Conservation (phyloP, 441 rosid species). For the Aquilaria agallochum region DNA sequence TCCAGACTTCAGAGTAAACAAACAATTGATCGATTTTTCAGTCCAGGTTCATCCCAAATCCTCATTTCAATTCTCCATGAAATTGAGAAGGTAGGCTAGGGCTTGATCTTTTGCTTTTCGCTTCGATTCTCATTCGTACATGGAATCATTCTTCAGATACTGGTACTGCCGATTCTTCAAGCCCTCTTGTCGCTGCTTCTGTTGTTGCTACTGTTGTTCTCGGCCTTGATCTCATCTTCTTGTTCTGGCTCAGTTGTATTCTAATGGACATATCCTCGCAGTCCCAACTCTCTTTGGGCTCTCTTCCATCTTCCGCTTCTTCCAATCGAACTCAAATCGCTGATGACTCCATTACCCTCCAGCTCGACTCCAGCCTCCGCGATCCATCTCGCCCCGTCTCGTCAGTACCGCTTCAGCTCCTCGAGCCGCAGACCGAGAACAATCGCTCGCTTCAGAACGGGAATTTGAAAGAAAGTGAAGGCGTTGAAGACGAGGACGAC, state of each 20-base stretch:
- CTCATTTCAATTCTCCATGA: too few relatives aligned
- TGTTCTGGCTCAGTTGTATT: not conserved
- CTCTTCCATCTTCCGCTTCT: conserved; percentile 19
- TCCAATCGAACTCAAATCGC: conserved; percentile 25
- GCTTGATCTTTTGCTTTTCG: too few relatives aligned
- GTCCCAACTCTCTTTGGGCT: conserved; percentile 36
- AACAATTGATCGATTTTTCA: too few relatives aligned
- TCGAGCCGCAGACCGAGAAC: conserved; percentile 31
- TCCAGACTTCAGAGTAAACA: too few relatives aligned
- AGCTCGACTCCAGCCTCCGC: conserved; percentile 33
- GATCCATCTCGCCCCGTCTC: conserved; percentile 20
- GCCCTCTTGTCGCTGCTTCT: conserved; percentile 18
- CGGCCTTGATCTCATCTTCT: conserved; percentile 1
- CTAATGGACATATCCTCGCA: conserved; percentile 29
- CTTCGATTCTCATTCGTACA: too few relatives aligned
- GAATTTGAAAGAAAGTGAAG: not conserved
- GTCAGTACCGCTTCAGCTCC: conserved; percentile 43
- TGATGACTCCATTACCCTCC: conserved; percentile 39
- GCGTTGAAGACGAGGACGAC: conserved; percentile 10
- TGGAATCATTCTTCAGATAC: too few relatives aligned
- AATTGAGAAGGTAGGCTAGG: too few relatives aligned
- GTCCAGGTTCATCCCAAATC: too few relatives aligned
- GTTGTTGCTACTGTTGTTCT: conserved; percentile 14
- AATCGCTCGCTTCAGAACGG: conserved; percentile 12
- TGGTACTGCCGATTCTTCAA: conserved; percentile 3